phyloP scores from a whole-genome alignment of 495 filamentous ascomycete species.

The Daldinia concentrica region DNA sequence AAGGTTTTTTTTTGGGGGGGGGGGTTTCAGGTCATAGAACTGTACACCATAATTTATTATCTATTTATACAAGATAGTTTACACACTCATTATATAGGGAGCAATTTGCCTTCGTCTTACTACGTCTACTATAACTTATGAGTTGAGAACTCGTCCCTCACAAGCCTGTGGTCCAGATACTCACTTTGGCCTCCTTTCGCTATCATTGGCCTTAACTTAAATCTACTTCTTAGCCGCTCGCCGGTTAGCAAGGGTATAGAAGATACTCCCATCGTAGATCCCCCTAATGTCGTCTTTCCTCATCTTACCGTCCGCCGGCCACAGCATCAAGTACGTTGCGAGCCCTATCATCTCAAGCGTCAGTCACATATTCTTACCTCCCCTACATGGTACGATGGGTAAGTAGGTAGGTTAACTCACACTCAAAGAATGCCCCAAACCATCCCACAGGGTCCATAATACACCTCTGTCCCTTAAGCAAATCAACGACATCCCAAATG shows the following conservation, averaged over 20 bases:
- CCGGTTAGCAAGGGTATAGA: slow-evolving; percentile 46
- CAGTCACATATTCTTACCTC: neutral
- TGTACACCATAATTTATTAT: neutral
- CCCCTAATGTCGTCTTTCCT: slow-evolving; percentile 47
- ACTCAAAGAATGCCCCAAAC: slow-evolving; percentile 52
- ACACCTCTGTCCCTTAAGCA: slow-evolving; percentile 54
- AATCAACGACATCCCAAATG: slow-evolving; percentile 45
- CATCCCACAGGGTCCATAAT: slow-evolving; percentile 59
- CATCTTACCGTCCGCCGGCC: slow-evolving; percentile 44
- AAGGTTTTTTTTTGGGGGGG: too few species aligned
- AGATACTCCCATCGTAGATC: slow-evolving; percentile 53
- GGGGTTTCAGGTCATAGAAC: neutral
- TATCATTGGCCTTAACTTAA: neutral
- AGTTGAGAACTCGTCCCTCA: neutral
- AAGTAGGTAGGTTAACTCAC: slow-evolving; percentile 31
- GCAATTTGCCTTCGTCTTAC: neutral
- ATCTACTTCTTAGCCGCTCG: slow-evolving; percentile 8
- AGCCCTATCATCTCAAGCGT: slow-evolving; percentile 46
- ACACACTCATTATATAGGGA: neutral
- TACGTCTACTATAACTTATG: neutral
- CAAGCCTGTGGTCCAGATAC: neutral
- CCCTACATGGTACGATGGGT: neutral
- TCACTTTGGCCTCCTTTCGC: neutral
- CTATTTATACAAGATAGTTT: neutral
- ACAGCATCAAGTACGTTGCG: slow-evolving; percentile 59